Conservation (phyloP, 2,329 filamentous ascomycete species). For the Verruconis gallopava region DNA sequence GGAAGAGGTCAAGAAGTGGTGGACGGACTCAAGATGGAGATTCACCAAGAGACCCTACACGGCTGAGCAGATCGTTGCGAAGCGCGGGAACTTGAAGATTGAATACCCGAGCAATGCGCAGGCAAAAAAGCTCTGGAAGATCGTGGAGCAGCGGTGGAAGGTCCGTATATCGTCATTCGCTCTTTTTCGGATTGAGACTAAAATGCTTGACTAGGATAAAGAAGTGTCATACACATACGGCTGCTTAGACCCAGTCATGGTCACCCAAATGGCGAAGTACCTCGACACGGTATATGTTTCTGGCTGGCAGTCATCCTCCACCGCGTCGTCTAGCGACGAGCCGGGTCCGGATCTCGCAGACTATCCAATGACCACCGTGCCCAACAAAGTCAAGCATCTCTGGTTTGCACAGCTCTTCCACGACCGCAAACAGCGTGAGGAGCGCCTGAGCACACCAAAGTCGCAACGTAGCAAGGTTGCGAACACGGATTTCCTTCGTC, state of each 20-base stretch:
- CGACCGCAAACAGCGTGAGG: constrained; percentile 96
- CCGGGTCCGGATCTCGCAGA: constrained; percentile 95
- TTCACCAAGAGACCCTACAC: constrained; percentile 88
- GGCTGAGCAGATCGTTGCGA: constrained; percentile 91
- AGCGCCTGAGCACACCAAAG: constrained; percentile 67
- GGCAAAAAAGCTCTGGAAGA: constrained; percentile 89
- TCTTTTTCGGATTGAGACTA: constrained; percentile 9
- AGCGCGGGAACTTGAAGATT: constrained; percentile 82
- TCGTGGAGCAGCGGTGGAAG: constrained; percentile 75
- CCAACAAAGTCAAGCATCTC: constrained; percentile 93
- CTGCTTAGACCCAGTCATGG: constrained; percentile 93
- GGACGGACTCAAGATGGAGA: constrained; percentile 82
- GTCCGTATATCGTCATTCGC: constrained; percentile 41
- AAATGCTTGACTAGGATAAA: constrained; percentile 44
- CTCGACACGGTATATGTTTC: constrained; percentile 98
- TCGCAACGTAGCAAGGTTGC: constrained; percentile 57
- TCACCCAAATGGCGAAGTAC: constrained; percentile 99
- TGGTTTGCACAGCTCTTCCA: constrained; percentile 99
- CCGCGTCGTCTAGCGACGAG: constrained; percentile 87
- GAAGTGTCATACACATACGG: constrained; percentile 92
- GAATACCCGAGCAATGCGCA: constrained; percentile 81
- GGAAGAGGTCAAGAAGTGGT: constrained; percentile 83
- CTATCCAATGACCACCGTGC: constrained; percentile 87
- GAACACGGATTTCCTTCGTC: constrained; percentile 86
- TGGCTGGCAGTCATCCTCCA: constrained; percentile 96